Conservation (phyloP, 2,329 filamentous ascomycete genomes). For the Pyrenophora seminiperda region DNA sequence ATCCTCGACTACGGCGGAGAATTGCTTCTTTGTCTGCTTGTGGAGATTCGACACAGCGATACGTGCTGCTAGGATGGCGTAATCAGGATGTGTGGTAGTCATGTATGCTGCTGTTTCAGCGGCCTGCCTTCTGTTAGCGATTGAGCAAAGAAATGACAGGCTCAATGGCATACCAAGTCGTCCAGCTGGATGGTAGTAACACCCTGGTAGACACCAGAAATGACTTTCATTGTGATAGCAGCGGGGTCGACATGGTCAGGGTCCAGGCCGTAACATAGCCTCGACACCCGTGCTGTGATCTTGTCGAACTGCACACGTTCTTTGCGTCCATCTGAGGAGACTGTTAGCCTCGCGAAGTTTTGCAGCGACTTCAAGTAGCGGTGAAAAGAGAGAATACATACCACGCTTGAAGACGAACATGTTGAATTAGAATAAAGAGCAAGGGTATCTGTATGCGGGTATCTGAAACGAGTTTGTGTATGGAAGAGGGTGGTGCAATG, state of each 20-base stretch:
- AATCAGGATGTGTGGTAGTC: slow-evolving; percentile 99
- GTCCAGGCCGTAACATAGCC: slow-evolving; percentile 96
- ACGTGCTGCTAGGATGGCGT: slow-evolving; percentile 95
- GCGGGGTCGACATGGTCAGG: slow-evolving; percentile 95
- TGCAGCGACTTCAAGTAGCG: slow-evolving; percentile 22
- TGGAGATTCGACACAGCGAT: slow-evolving; percentile 99
- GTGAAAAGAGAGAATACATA: slow-evolving; percentile 35
- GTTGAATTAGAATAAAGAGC: slow-evolving; percentile 33
- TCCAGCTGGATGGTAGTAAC: slow-evolving; percentile 96
- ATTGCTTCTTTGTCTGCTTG: slow-evolving; percentile 99
- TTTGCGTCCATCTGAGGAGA: slow-evolving; percentile 85
- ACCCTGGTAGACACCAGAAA: slow-evolving; percentile 97
- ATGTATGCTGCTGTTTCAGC: slow-evolving; percentile 99
- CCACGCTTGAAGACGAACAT: slow-evolving; percentile 53
- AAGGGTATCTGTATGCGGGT: slow-evolving; percentile 35
- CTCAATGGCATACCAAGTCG: slow-evolving; percentile 74
- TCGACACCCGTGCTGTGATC: slow-evolving; percentile 97
- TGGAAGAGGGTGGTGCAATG: slow-evolving; percentile 25
- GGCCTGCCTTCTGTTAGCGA: slow-evolving; percentile 63
- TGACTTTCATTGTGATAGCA: slow-evolving; percentile 98
- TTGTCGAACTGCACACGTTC: slow-evolving; percentile 99
- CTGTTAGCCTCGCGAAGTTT: slow-evolving; percentile 34
- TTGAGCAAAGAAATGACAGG: slow-evolving; percentile 19
- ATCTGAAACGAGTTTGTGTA: slow-evolving; percentile 31
- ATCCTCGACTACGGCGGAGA: slow-evolving; percentile 91